Evolutionary conservation across 352 stramenopile species (phyloP).

Genomic region (Globisporangium nodosum): DNA sequence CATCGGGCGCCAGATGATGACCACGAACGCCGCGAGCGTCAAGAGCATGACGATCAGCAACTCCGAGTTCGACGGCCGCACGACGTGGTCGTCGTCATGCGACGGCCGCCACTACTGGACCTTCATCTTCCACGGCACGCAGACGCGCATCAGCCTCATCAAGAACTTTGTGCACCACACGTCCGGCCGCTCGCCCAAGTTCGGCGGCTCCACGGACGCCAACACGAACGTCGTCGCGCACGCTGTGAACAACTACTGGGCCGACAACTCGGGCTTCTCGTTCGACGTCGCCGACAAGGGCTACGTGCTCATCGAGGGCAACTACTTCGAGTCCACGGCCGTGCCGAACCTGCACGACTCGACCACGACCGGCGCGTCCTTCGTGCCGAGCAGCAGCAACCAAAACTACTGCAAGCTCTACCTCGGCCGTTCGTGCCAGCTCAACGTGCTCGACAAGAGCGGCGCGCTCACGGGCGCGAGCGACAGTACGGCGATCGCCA

Average conservation of each 20-base stretch:
- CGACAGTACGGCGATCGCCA: not conserved
- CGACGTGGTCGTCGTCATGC: constrained; percentile 24
- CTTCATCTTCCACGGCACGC: constrained; percentile 25
- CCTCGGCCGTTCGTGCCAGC: not conserved
- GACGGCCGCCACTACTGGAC: constrained; percentile 34
- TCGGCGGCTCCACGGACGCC: constrained; percentile 8
- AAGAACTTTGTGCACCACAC: constrained; percentile 34
- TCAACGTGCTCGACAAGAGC: constrained; percentile 1
- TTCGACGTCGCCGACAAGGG: constrained; percentile 12
- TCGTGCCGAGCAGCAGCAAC: constrained; percentile 1
- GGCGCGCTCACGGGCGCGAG: not conserved
- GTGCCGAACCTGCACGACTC: constrained; percentile 2
- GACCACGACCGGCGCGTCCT: constrained; percentile 3
- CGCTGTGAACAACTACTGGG: constrained; percentile 17
- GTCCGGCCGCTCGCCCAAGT: constrained; percentile 28
- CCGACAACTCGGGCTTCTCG: constrained; percentile 16
- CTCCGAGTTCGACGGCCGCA: constrained; percentile 30
- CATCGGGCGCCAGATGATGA: constrained; percentile 28
- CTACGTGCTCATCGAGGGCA: constrained; percentile 15
- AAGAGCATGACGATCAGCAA: constrained; percentile 32
- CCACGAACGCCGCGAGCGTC: constrained; percentile 20
- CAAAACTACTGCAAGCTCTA: constrained; percentile 2
- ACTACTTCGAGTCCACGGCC: constrained; percentile 7
- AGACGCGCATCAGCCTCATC: constrained; percentile 24
- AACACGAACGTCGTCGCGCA: constrained; percentile 19